These are phyloP conservation scores for Dothiorella sarmentorum DNA, from an alignment of 2,329 filamentous ascomycete genomes.

Conservation along the genomic window DNA sequence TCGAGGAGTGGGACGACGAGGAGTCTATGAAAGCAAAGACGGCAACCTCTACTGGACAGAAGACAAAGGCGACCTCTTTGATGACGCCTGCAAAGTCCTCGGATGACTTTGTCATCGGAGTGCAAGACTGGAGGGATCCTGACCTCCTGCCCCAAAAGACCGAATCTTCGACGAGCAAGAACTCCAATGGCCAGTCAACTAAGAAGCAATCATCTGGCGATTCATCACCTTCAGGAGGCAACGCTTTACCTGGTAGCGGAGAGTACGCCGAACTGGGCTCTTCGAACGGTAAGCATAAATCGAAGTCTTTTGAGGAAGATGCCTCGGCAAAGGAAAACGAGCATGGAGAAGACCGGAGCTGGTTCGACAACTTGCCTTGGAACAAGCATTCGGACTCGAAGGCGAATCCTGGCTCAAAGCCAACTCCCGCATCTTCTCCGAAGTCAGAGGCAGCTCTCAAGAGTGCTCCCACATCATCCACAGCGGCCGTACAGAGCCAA, in stretches of 20 bases:
- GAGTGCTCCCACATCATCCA: slow-evolving; percentile 20
- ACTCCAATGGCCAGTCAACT: slow-evolving; percentile 19
- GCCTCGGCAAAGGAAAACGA: not conserved
- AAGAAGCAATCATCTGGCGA: slow-evolving; percentile 9
- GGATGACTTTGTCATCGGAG: slow-evolving; percentile 75
- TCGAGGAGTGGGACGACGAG: slow-evolving; percentile 61
- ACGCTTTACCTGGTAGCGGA: slow-evolving; percentile 68
- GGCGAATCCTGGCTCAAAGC: not conserved
- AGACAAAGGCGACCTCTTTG: slow-evolving; percentile 23
- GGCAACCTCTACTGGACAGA: not conserved
- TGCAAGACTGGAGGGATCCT: slow-evolving; percentile 82
- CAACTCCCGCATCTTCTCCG: not conserved
- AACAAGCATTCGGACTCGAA: slow-evolving; percentile 28
- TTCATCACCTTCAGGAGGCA: slow-evolving; percentile 55
- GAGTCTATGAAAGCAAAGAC: slow-evolving; percentile 27
- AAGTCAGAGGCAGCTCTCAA: slow-evolving; percentile 20
- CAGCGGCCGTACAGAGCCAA: not conserved
- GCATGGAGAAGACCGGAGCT: slow-evolving; percentile 27
- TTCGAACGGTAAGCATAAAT: not conserved
- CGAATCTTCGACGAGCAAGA: slow-evolving; percentile 21
- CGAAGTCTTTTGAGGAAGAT: not conserved
- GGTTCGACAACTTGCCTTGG: slow-evolving; percentile 25
- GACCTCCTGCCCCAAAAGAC: slow-evolving; percentile 57
- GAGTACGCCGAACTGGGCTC: slow-evolving; percentile 52
- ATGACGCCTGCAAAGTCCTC: slow-evolving; percentile 11